Conservation (phyloP, 345 rosid species). For the Gossypium stocksii region DNA sequence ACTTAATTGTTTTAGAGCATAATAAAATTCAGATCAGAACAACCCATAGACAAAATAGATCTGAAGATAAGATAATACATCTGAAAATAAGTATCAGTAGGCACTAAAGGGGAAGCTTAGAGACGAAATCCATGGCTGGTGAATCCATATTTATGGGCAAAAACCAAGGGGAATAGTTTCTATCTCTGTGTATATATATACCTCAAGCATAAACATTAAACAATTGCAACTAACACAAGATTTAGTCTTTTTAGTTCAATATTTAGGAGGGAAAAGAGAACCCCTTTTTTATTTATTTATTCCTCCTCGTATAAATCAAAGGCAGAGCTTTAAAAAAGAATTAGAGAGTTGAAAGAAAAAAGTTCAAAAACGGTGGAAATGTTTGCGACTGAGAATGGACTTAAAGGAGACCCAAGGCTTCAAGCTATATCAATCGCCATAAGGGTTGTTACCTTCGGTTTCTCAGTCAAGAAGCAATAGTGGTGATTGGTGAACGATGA, state of each 20-base stretch:
- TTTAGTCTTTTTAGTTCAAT: neutral
- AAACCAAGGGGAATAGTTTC: neutral
- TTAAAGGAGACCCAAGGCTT: constrained; percentile 67
- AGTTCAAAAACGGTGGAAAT: constrained; percentile 18
- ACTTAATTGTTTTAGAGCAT: neutral
- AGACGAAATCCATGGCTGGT: too few relatives aligned
- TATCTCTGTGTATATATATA: neutral
- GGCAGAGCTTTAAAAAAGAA: neutral
- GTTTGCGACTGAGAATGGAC: constrained; percentile 77
- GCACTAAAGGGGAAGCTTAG: too few relatives aligned
- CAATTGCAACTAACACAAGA: constrained; percentile 16
- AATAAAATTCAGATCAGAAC: neutral
- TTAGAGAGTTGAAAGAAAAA: neutral
- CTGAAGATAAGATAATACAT: too few relatives aligned
- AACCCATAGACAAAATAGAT: neutral
- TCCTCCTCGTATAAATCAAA: neutral
- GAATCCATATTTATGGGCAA: too few relatives aligned
- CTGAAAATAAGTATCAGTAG: too few relatives aligned
- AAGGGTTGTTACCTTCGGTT: constrained; percentile 33
- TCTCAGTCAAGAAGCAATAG: too few relatives aligned
- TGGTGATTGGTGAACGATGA: too few relatives aligned
- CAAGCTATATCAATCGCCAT: constrained; percentile 59
- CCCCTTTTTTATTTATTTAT: neutral
- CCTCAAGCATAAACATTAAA: constrained; percentile 15
- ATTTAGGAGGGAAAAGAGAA: constrained; percentile 18